A percentile compares a stretch with the other conserved stretches of the same genome.
phyloP scores from a whole-genome alignment of 2,329 filamentous ascomycete genomes.

The Zymoseptoria tritici region DNA sequence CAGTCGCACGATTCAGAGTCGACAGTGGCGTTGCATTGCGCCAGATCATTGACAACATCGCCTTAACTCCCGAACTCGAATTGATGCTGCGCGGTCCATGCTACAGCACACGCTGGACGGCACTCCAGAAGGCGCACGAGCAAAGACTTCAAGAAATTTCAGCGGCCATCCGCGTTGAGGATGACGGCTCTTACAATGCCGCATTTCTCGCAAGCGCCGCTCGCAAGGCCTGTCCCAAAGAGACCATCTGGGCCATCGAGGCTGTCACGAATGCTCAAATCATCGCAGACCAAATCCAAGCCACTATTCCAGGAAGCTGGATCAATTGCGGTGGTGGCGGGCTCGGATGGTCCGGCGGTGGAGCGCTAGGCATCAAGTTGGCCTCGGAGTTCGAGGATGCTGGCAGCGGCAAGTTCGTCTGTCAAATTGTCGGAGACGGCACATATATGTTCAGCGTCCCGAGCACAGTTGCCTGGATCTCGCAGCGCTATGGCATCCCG shows the following conservation, averaged over 20 bases:
- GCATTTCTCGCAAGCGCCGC: too few species aligned
- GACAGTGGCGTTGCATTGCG: too few species aligned
- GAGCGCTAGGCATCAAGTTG: constrained; percentile 66
- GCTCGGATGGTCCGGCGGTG: constrained; percentile 73
- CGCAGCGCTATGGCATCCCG: constrained; percentile 57
- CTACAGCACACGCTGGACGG: too few species aligned
- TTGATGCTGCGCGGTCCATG: too few species aligned
- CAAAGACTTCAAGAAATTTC: too few species aligned
- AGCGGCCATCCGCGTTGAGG: too few species aligned
- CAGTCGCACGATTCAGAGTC: constrained; percentile 44
- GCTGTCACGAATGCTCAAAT: constrained; percentile 64
- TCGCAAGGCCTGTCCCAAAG: constrained; percentile 51
- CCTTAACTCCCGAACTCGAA: too few species aligned
- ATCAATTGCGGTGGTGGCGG: constrained; percentile 77
- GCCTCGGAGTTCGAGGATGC: constrained; percentile 49
- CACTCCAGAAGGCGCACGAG: too few species aligned
- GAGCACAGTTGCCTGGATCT: constrained; percentile 61
- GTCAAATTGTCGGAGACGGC: constrained; percentile 60
- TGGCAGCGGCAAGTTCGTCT: constrained; percentile 52
- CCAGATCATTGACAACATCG: too few species aligned
- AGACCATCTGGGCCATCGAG: constrained; percentile 71
- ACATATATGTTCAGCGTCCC: constrained; percentile 61
- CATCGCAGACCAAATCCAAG: constrained; percentile 64
- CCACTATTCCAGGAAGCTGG: constrained; percentile 62
- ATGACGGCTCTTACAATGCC: too few species aligned